phyloP scores from a whole-genome alignment of 2,329 filamentous ascomycete genomes.

The Westerdykella ornata region DNA sequence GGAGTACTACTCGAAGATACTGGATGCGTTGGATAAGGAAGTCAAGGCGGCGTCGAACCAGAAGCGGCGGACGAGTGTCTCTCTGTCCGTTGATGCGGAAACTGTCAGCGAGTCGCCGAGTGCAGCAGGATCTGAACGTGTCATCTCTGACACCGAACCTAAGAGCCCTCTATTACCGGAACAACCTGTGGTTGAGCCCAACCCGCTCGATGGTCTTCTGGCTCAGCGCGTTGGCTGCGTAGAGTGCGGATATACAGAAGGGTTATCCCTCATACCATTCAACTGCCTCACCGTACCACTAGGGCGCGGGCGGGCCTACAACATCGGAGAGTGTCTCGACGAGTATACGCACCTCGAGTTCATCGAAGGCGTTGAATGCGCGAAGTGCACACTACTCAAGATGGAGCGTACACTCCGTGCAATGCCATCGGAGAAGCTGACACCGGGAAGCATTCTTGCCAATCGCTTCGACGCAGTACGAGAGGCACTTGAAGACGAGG shows the following conservation, averaged over 20 bases:
- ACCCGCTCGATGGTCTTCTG: conserved; percentile 79
- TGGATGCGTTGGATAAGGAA: conserved; percentile 80
- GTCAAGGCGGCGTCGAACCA: conserved; percentile 45
- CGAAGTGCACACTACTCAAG: conserved; percentile 74
- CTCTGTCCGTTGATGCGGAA: conserved; percentile 24
- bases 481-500: conserved; percentile 66
- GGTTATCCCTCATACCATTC: conserved; percentile 84
- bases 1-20: conserved; percentile 87
- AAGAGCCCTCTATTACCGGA: neutral
- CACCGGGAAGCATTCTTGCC: conserved; percentile 42
- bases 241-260: conserved; percentile 77
- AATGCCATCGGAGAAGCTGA: conserved; percentile 17
- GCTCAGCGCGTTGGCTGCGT: conserved; percentile 87
- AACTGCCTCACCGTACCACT: conserved; percentile 87
- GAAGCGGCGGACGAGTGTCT: conserved; percentile 35
- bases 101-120: conserved; percentile 5
- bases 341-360: conserved; percentile 77
- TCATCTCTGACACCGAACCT: conserved; percentile 1
- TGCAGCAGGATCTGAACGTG: conserved; percentile 2
- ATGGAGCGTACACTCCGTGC: conserved; percentile 39
- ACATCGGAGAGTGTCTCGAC: conserved; percentile 72
- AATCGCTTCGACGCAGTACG: conserved; percentile 60
- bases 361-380: conserved; percentile 85
- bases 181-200: conserved; percentile 43
- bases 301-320: conserved; percentile 56